Evolutionary conservation across 2,329 filamentous ascomycete genomes (phyloP).

Genomic region (Fusarium sp.): DNA sequence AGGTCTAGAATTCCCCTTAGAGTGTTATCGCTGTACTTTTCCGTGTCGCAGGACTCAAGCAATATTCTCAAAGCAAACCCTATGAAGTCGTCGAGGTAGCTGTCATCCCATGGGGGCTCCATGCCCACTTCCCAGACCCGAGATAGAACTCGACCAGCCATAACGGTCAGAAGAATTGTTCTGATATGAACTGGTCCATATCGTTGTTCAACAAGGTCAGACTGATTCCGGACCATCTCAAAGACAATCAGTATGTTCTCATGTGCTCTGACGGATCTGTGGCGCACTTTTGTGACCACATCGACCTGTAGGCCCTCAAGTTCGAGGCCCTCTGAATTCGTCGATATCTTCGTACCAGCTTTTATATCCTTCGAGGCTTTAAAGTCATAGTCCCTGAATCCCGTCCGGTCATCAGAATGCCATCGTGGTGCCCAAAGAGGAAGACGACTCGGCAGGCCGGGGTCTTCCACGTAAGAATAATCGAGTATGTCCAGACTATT

Average conservation of each 20-base stretch:
- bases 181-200: not conserved
- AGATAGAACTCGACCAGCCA: not conserved
- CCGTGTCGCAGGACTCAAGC: fast-evolving
- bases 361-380: not conserved
- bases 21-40: fast-evolving
- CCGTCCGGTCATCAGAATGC: fast-evolving
- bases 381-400: fast-evolving
- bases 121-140: too few species aligned
- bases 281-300: fast-evolving
- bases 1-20: not conserved
- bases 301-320: not conserved
- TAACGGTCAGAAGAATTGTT: not conserved
- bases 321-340: fast-evolving
- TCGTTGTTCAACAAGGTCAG: fast-evolving
- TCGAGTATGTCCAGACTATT: not conserved
- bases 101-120: not conserved
- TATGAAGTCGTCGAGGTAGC: not conserved
- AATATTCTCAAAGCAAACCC: fast-evolving
- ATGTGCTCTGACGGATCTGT: fast-evolving
- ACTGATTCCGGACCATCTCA: not conserved
- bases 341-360: fast-evolving
- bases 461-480: not conserved
- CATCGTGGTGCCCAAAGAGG: not conserved
- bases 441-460: not conserved
- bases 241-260: not conserved